phyloP scores from a whole-genome alignment of 2,329 filamentous ascomycete genomes.

The Achaetomium macrosporum region DNA sequence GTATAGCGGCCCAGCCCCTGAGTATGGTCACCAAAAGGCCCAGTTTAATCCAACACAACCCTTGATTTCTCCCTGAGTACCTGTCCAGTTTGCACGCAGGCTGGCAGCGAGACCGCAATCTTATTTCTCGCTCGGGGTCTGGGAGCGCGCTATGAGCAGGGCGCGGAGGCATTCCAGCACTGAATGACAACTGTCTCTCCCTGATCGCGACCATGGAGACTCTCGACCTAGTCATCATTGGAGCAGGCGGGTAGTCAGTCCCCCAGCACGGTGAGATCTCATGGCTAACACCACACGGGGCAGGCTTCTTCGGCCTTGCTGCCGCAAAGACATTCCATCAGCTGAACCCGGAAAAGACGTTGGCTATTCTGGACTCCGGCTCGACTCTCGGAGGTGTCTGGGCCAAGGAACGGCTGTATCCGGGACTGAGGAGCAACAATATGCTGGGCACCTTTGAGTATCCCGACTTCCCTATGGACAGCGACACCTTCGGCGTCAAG shows the following conservation, averaged over 20 bases:
- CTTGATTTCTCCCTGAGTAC: too few relatives aligned
- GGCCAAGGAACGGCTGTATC: constrained; percentile 61
- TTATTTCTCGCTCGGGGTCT: too few relatives aligned
- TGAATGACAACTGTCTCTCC: background rate
- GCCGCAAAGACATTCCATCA: constrained; percentile 57
- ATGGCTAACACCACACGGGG: background rate
- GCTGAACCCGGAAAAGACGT: constrained; percentile 49
- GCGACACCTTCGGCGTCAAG: constrained; percentile 44
- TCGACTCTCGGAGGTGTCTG: constrained; percentile 62
- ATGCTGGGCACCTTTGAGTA: constrained; percentile 68
- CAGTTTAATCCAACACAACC: too few relatives aligned
- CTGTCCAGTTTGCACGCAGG: too few relatives aligned
- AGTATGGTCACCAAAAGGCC: constrained; percentile 53
- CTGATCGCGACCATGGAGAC: constrained; percentile 34
- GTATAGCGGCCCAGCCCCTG: too few relatives aligned
- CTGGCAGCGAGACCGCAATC: too few relatives aligned
- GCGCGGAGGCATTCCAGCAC: background rate
- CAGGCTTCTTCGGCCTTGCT: constrained; percentile 44
- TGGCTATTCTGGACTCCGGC: constrained; percentile 54
- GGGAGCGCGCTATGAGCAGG: background rate
- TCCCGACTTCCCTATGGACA: constrained; percentile 65
- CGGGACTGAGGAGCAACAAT: constrained; percentile 68
- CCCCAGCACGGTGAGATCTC: background rate
- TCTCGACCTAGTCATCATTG: constrained; percentile 44
- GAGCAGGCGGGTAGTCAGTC: constrained; percentile 42